A percentile compares a stretch with the other conserved stretches of the same genome.
These are phyloP conservation scores for Krasilnikovozyma curviuscula DNA, from an alignment of 768 basidiomycete species.

Conservation along the genomic window DNA sequence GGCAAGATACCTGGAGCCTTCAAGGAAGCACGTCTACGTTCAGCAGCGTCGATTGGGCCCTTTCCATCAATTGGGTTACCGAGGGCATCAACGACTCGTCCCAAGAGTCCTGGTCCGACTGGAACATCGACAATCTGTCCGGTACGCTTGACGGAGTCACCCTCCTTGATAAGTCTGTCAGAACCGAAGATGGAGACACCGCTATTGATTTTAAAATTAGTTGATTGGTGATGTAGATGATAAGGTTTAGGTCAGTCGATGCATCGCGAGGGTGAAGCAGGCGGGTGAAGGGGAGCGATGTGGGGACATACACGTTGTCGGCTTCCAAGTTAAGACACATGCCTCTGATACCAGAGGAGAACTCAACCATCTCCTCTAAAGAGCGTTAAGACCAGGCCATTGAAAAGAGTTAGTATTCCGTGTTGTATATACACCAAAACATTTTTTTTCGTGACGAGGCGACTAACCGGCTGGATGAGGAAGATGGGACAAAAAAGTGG, in stretches of 20 bases:
- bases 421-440: too few species aligned
- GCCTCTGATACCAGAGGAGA: slow-evolving; percentile 97
- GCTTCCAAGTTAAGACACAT: slow-evolving; percentile 99
- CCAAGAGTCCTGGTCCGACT: slow-evolving; percentile 88
- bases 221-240: neutral
- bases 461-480: neutral
- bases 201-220: slow-evolving; percentile 42
- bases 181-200: slow-evolving; percentile 99
- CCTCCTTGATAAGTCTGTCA: slow-evolving; percentile 97
- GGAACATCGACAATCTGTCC: slow-evolving; percentile 99
- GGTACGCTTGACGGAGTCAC: slow-evolving; percentile 99
- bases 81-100: slow-evolving; percentile 97
- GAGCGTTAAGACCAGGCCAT: neutral
- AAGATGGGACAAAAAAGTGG: neutral
- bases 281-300: too few species aligned
- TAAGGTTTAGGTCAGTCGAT: neutral
- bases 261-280: neutral
- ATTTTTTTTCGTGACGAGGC: too few species aligned
- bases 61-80: slow-evolving; percentile 99
- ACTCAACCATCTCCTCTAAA: slow-evolving; percentile 99
- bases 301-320: slow-evolving; percentile 31
- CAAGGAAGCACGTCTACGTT: slow-evolving; percentile 89
- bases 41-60: slow-evolving; percentile 79
- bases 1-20: slow-evolving; percentile 99
- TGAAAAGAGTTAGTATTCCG: slow-evolving; percentile 1